Base-by-base conservation (phyloP, 2,329 filamentous ascomycete genomes). In the Didymella arachidicola region DNA sequence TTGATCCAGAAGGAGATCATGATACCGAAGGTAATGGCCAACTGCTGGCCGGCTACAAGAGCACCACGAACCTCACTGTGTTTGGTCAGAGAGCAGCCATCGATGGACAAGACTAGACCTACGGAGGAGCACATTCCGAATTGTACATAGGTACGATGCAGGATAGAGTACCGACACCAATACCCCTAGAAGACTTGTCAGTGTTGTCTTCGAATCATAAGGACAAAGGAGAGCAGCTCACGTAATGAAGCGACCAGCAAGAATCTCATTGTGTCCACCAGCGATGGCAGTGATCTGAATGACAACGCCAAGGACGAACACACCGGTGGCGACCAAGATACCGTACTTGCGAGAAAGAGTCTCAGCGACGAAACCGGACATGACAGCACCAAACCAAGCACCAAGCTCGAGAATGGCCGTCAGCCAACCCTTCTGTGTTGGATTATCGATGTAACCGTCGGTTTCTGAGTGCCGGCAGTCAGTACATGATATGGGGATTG, bases 351-450 rank as follows among this genome's bases (percentile, higher is more conserved):
- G 83, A 1, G 87, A 89, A 48, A 88, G 73, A 3, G 83, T 80
- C 70, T 93, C 90, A 18, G 89, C 89, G n/a, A 92, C 74, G 68
- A 89, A 89, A 1, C 89, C 88, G 2, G 86, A 89, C 39, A 89
- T 80, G 3, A 93, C 76, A 0, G 88, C 86, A 36, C 90, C 90
- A n/a, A 91, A 71, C 89, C 89, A 93, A 42, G 89, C 90, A 51
- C 90, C 90, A 2, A 93, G 83, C 71, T 92, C 89, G 26, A 93
- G 84, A 63, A 92, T 91, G 2, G 89, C 82, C 0, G 79, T 80
- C 19, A 82, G 72, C 80, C 80, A 82, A 30, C 80, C 81, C 57
- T 81, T 78, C 57, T 79, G 77, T 3, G 77, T 80, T 12, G 72
- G 53, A 30, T 78, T 69, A 45, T 72, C 59, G 18, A 72, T 73